These are phyloP conservation scores for Stephanodiscus minutulus DNA, from an alignment of 108 stramenopile genomes.

Conservation along the genomic window DNA sequence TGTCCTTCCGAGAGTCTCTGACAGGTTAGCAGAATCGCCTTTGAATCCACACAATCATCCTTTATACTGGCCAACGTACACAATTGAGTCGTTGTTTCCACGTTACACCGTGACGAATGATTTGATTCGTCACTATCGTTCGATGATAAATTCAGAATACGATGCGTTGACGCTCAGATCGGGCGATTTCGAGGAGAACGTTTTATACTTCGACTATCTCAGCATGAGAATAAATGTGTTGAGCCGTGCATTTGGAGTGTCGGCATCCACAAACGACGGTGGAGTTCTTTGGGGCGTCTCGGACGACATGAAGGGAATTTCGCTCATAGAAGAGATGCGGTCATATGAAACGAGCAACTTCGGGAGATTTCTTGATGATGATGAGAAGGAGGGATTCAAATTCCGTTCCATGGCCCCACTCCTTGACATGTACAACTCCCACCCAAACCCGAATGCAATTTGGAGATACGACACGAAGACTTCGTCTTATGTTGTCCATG, in stretches of 20 bases:
- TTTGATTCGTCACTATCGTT: constrained; percentile 53
- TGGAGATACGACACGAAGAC: constrained; percentile 56
- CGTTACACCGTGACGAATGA: constrained; percentile 49
- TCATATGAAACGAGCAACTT: constrained; percentile 61
- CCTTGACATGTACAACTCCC: constrained; percentile 81
- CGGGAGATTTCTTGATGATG: constrained; percentile 15
- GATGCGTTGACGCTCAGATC: constrained; percentile 57
- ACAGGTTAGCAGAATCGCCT: constrained; percentile 26
- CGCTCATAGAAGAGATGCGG: constrained; percentile 51
- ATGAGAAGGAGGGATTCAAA: constrained; percentile 51
- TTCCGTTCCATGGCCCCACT: constrained; percentile 77
- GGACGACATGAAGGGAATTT: constrained; percentile 23
- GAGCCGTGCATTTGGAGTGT: constrained; percentile 71
- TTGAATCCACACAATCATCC: constrained; percentile 51
- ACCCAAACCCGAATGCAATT: constrained; percentile 68
- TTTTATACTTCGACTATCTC: constrained; percentile 55
- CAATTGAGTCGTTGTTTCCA: constrained; percentile 43
- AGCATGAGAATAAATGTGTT: constrained; percentile 73
- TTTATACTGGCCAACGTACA: constrained; percentile 42
- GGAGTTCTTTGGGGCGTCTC: constrained; percentile 34
- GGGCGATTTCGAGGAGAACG: constrained; percentile 46
- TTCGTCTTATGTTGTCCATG: constrained; percentile 58
- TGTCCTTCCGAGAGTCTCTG: constrained; percentile 55
- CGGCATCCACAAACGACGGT: constrained; percentile 37
- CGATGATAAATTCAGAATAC: constrained; percentile 70